phyloP scores from a whole-genome alignment of 257 asterid species.

The Nicotiana paniculata region DNA sequence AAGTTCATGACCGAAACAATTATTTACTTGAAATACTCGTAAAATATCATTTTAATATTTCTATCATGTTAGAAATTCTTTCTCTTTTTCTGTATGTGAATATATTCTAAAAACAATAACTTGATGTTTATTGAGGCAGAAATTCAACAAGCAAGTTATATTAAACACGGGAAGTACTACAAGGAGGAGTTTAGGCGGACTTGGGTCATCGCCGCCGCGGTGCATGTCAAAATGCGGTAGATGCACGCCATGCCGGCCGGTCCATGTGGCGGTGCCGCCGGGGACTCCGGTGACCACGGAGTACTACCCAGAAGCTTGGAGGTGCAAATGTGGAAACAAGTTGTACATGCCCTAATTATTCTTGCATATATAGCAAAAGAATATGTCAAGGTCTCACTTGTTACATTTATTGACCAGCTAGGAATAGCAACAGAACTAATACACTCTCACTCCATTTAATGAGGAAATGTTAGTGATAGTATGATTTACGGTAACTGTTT shows the following conservation, averaged over 20 bases:
- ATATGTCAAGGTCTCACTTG: background rate
- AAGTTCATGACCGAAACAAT: no score
- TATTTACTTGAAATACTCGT: no score
- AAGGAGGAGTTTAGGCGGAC: slow-evolving; percentile 46
- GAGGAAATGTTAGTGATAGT: background rate
- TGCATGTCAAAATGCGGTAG: slow-evolving; percentile 45
- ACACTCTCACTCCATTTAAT: background rate
- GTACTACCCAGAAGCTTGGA: slow-evolving; percentile 57
- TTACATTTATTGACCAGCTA: background rate
- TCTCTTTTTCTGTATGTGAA: background rate
- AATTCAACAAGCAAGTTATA: background rate
- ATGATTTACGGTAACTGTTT: background rate
- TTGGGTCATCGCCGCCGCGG: slow-evolving; percentile 57
- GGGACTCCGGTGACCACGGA: slow-evolving; percentile 52
- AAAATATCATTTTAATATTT: no score
- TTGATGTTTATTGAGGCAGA: slow-evolving; percentile 15
- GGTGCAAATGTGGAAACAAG: slow-evolving; percentile 57
- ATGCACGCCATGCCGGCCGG: slow-evolving; percentile 60
- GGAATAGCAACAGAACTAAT: slow-evolving; percentile 1
- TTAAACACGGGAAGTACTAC: background rate
- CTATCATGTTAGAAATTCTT: background rate
- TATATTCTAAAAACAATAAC: background rate
- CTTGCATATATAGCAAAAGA: background rate
- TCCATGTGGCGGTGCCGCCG: slow-evolving; percentile 53
- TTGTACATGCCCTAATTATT: slow-evolving; percentile 37